Conservation (phyloP, 2,329 filamentous ascomycete genomes). For the Nannizziopsis barbatae region DNA sequence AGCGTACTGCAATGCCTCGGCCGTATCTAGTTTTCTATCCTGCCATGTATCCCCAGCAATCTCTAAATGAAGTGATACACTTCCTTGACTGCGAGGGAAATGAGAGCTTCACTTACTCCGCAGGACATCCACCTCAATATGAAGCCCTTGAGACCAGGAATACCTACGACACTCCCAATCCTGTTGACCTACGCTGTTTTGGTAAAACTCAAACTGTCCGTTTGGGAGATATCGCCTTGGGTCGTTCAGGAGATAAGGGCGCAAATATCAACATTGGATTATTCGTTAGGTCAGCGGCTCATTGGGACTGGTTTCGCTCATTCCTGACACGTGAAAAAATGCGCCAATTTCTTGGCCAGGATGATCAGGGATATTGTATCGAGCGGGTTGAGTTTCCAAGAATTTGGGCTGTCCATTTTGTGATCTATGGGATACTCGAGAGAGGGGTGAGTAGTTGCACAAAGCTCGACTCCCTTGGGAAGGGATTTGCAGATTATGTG, state of each 20-base stretch:
- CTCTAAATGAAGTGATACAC: conserved; percentile 22
- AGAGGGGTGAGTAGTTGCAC: conserved; percentile 36
- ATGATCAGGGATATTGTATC: conserved; percentile 33
- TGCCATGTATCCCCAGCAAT: conserved; percentile 23
- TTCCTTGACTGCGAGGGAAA: conserved; percentile 17
- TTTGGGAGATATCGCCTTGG: conserved; percentile 36
- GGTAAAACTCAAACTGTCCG: conserved; percentile 25
- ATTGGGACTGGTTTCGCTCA: conserved; percentile 30
- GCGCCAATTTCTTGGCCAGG: conserved; percentile 34
- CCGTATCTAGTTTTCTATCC: conserved; percentile 37
- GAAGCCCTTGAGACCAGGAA: conserved; percentile 18
- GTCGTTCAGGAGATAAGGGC: conserved; percentile 34
- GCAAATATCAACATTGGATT: conserved; percentile 36
- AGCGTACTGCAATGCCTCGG: conserved; percentile 30
- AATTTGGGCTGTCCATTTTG: conserved; percentile 41
- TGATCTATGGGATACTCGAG: conserved; percentile 39
- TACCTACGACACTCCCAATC: conserved; percentile 16
- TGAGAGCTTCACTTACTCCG: conserved; percentile 8
- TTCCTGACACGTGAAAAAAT: conserved; percentile 34
- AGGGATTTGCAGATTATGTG: conserved; percentile 38
- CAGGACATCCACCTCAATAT: conserved; percentile 15
- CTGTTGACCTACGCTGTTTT: conserved; percentile 18
- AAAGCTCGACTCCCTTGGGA: conserved; percentile 5
- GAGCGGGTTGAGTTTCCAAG: conserved; percentile 41
- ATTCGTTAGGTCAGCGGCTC: conserved; percentile 21